Percentiles rank a stretch among this genome's conserved stretches.
phyloP scores from a whole-genome alignment of 202 grass and related monocot species.

The Setaria viridis region DNA sequence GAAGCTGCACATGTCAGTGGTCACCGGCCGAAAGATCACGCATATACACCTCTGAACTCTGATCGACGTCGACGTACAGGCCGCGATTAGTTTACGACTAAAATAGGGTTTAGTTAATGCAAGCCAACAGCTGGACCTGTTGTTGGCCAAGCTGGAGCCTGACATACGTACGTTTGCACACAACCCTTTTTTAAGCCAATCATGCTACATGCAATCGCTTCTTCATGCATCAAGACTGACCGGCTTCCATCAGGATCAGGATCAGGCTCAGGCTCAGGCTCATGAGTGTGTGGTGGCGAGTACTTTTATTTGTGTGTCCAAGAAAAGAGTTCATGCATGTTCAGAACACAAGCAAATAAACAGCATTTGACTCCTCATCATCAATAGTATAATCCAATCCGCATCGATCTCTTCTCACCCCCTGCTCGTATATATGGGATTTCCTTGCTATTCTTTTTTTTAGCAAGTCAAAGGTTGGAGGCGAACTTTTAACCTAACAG shows the following conservation, averaged over 20 bases:
- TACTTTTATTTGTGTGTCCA: not conserved
- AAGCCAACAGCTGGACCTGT: conserved; percentile 47
- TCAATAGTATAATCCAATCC: conserved; percentile 29
- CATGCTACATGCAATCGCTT: conserved; percentile 23
- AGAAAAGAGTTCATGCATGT: conserved; percentile 25
- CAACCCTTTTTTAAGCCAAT: conserved; percentile 27
- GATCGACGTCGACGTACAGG: not conserved
- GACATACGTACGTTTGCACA: conserved; percentile 29
- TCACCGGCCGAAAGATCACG: conserved; percentile 40
- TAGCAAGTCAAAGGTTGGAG: conserved; percentile 39
- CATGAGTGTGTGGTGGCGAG: not conserved
- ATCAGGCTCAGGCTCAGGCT: not conserved
- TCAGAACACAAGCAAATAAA: not conserved
- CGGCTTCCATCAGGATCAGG: not conserved
- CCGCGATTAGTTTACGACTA: conserved; percentile 38
- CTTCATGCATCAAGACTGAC: not conserved
- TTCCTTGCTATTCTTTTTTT: conserved; percentile 14
- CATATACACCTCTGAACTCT: not conserved
- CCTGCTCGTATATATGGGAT: conserved; percentile 8
- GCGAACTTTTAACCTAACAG: conserved; percentile 53
- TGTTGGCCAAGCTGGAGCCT: conserved; percentile 55
- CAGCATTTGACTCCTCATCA: conserved; percentile 24
- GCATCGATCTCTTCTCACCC: conserved; percentile 9
- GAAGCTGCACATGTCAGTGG: conserved; percentile 43
- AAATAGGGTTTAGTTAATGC: conserved; percentile 25